These are phyloP conservation scores for Lithocarpus polystachyus DNA, from an alignment of 306 rosid species.

Conservation along the genomic window DNA sequence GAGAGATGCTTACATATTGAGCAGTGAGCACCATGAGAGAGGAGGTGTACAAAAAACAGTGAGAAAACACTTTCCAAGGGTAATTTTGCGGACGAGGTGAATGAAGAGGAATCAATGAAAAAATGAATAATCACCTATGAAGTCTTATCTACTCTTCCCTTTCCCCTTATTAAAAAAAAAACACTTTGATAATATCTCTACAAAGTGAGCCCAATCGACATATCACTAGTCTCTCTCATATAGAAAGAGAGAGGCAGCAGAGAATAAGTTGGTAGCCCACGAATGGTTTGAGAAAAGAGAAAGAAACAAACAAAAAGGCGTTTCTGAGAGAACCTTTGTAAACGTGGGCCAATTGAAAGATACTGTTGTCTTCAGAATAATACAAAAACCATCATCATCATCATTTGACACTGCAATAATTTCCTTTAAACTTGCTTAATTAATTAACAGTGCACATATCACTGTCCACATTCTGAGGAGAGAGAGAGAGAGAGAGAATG, in stretches of 20 bases:
- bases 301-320: neutral
- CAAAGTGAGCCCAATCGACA: neutral
- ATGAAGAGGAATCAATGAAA: neutral
- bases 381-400: neutral
- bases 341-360: neutral
- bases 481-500: neutral
- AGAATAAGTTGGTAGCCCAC: neutral
- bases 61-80: too few species aligned
- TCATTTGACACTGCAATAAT: neutral
- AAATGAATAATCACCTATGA: neutral
- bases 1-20: too few species aligned
- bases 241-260: neutral
- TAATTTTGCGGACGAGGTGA: neutral
- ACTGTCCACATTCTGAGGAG: neutral
- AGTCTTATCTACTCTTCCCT: too few species aligned
- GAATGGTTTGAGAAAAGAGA: neutral
- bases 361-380: neutral
- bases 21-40: too few species aligned
- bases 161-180: too few species aligned
- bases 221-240: neutral
- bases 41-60: too few species aligned
- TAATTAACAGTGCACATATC: neutral
- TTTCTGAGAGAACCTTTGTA: neutral
- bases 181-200: too few species aligned
- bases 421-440: neutral